Evolutionary conservation across 2,329 filamentous ascomycete genomes (phyloP), one percentile per base, ranked within the genome.

Genomic region (Penicillium italicum): DNA sequence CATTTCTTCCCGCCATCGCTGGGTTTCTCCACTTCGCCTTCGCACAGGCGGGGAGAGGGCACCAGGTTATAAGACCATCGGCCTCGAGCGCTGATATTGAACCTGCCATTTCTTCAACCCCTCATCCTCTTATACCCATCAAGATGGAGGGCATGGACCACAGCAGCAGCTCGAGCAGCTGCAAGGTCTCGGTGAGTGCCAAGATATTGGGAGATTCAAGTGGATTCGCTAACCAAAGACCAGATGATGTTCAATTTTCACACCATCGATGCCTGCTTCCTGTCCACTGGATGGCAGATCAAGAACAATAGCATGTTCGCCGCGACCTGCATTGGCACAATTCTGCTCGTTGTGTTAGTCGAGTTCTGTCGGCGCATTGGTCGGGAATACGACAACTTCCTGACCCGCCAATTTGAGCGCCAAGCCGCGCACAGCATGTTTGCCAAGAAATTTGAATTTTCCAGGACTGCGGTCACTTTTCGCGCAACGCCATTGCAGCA

Each of bases 201-300:
- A 63, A 63, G 61, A 44, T 8, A 28, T 11, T 28, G 1, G 41
- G 26, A 31, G 10, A 11, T 31, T 12, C 28, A 49, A 53, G 53
- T 45, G 22, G 37, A 38, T 28, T 34, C 43, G 11, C 50, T 58
- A 30, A 56, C 36, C 26, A 24, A 18, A 22, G 12, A 5, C 10
- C 46, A 69, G 67, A 69, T 69, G 66, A 50, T 69, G 28, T 69
- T 66, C 61, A 69, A 69, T 44, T 69, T 67, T 61, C 59, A 67
- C 47, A 68, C 66, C 20, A 61, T 66, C 41, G 63, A 68, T 41
- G 58, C 66, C 20, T 69, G 66, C 58, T 62, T 62, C 31, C 50
- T 67, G 2, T 69, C 60, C 8, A 47, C 54, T 0, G 58, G 53
- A 55, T 62, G 60, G 60, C 56, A 62, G 33, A 61, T 62, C 18